Evolutionary conservation across 495 filamentous ascomycete genomes (phyloP), one percentile per base, ranked within the genome.

Genomic region (Penicillium lagena): DNA sequence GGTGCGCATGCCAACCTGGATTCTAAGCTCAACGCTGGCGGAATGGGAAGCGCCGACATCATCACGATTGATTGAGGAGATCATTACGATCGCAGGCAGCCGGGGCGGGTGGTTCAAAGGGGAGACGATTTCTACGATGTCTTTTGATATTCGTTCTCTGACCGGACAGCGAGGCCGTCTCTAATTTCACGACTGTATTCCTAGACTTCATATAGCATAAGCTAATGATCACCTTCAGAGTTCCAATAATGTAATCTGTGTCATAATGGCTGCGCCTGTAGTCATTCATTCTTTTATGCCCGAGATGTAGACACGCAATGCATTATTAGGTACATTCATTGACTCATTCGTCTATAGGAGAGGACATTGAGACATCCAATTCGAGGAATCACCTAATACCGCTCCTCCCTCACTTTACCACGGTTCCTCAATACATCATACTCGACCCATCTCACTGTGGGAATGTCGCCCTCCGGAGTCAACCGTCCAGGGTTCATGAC

Each of bases 401-500:
- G 66, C 37, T 69, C 64, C 47, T 76, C 76, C 56, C 64, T 79
- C 9, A 77, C 70, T 46, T 58, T 67, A 9, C 79, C 80, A 50
- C 72, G 60, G 44, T 75, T 76, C 37, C 70, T 75, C 34, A 78
- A 64, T 14, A 87, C 53, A 68, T 86, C 84, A 63, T 89, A 95
- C 68, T 96, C 91, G 5, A 90, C 68, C 91, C 91, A 96, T 56
- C 81, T 72, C 33, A 81, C 86, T 22, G 72, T 75, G 11, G 82
- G 78, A 37, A 79, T 68, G 29, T 78, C 71, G 6, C 78, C 81
- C 6, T 73, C 65, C 1, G 82, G 80, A 37, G 90, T 66, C 35
- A 96, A 66, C 37, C 73, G 72, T 9, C 89, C 93, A 1, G 93
- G 93, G 58, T 98, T 98, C 79, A 98, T 86, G 2, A 96, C 91